A percentile compares a stretch with the other conserved stretches of the same genome.
phyloP scores from a whole-genome alignment of 805 yeast species.

The Myxozyma lipomycoides region DNA sequence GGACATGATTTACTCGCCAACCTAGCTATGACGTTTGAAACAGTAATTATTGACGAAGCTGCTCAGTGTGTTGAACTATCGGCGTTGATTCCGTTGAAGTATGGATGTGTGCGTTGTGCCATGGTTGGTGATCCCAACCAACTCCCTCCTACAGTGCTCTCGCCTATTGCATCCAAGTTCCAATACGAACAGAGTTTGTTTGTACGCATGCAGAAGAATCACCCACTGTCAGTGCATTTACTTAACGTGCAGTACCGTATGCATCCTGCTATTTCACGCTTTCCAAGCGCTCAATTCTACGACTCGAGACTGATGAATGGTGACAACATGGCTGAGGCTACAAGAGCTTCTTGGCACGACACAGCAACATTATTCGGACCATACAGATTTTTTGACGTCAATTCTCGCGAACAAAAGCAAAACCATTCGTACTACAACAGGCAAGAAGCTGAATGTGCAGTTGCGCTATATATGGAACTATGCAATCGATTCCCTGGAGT shows the following conservation, averaged over 20 bases:
- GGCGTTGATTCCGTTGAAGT: constrained; percentile 83
- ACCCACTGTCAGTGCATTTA: constrained; percentile 58
- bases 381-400: constrained; percentile 67
- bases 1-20: constrained; percentile 82
- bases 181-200: constrained; percentile 88
- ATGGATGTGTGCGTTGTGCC: constrained; percentile 84
- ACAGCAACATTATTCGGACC: constrained; percentile 54
- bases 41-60: constrained; percentile 94
- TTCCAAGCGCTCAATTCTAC: constrained; percentile 85
- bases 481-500: constrained; percentile 46
- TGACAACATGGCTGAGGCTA: constrained; percentile 57
- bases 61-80: constrained; percentile 95
- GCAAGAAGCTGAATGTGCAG: constrained; percentile 68
- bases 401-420: constrained; percentile 55
- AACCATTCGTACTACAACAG: constrained; percentile 69
- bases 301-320: constrained; percentile 72
- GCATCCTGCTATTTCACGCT: constrained; percentile 87
- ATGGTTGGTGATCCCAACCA: constrained; percentile 99
- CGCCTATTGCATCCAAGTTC: constrained; percentile 75
- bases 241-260: constrained; percentile 93
- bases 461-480: constrained; percentile 59
- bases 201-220: constrained; percentile 79
- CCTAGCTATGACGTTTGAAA: constrained; percentile 73
- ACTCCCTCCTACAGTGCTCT: constrained; percentile 92
- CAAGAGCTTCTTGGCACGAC: constrained; percentile 72